Evolutionary conservation across 164 flowering plant species (phyloP).

Genomic region (Houttuynia cordata): DNA sequence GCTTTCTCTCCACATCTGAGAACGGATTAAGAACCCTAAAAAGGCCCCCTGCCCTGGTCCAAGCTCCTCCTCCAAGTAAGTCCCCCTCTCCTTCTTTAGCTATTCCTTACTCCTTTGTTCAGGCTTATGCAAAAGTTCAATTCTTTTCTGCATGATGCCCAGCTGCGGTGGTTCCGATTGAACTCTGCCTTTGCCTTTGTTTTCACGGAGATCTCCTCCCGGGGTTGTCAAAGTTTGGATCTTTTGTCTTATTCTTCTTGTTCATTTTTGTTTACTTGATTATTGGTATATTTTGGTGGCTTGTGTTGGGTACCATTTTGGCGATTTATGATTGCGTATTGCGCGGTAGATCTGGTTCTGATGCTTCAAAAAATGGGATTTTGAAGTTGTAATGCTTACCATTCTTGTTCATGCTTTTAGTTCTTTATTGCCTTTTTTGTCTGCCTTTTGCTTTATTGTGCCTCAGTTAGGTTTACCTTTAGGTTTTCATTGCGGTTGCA

Average conservation of each 20-base stretch:
- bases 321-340: too few species aligned
- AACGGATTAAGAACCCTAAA: neutral
- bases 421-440: too few species aligned
- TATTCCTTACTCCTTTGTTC: too few species aligned
- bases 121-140: too few species aligned
- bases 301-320: neutral
- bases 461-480: too few species aligned
- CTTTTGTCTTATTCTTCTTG: neutral
- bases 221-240: neutral
- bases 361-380: neutral
- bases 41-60: too few species aligned
- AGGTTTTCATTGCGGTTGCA: neutral
- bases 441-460: too few species aligned
- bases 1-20: conserved; percentile 1
- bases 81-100: neutral
- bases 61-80: neutral
- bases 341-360: neutral
- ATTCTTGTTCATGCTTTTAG: neutral
- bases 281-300: neutral
- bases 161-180: neutral
- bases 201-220: neutral
- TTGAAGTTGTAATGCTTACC: neutral
- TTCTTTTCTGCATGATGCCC: too few species aligned
- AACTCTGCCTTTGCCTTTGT: neutral
- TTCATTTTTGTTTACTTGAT: neutral